Conservation (phyloP, 2,329 filamentous ascomycete genomes). For the Elsinoe ampelina region DNA sequence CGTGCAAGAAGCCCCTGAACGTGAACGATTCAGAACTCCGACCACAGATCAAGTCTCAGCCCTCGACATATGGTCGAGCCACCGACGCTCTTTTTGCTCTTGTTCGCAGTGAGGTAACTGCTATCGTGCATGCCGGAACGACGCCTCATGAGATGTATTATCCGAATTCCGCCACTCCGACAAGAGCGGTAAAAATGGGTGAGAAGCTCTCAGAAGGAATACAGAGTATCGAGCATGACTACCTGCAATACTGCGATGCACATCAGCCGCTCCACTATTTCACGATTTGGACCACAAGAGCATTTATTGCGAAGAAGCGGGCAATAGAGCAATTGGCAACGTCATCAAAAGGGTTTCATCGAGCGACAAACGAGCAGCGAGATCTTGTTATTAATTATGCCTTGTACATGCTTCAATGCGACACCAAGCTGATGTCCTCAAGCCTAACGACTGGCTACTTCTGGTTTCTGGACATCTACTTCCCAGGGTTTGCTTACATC, state of each 20-base stretch:
- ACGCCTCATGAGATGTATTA: background rate
- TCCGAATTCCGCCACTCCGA: constrained; percentile 33
- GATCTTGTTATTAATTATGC: constrained; percentile 26
- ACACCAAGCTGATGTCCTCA: constrained; percentile 39
- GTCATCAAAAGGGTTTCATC: constrained; percentile 14
- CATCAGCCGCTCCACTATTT: constrained; percentile 40
- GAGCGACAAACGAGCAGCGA: constrained; percentile 21
- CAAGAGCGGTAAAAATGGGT: constrained; percentile 13
- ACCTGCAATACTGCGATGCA: constrained; percentile 34
- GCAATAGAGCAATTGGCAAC: constrained; percentile 42
- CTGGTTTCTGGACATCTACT: constrained; percentile 38
- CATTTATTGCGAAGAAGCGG: constrained; percentile 39
- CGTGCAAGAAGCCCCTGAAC: constrained; percentile 36
- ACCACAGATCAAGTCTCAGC: constrained; percentile 30
- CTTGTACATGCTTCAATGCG: constrained; percentile 36
- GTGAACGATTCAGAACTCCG: constrained; percentile 35
- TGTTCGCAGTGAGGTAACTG: constrained; percentile 26
- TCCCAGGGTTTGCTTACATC: constrained; percentile 43
- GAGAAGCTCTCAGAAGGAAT: constrained; percentile 22
- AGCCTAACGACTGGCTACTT: constrained; percentile 32
- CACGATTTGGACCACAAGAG: constrained; percentile 38
- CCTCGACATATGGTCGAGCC: constrained; percentile 23
- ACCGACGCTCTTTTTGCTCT: constrained; percentile 38
- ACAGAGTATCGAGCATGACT: constrained; percentile 40
- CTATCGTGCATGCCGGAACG: background rate